Base-by-base conservation (phyloP, 805 yeast species). In the Tetrapisispora nanseiensis region DNA sequence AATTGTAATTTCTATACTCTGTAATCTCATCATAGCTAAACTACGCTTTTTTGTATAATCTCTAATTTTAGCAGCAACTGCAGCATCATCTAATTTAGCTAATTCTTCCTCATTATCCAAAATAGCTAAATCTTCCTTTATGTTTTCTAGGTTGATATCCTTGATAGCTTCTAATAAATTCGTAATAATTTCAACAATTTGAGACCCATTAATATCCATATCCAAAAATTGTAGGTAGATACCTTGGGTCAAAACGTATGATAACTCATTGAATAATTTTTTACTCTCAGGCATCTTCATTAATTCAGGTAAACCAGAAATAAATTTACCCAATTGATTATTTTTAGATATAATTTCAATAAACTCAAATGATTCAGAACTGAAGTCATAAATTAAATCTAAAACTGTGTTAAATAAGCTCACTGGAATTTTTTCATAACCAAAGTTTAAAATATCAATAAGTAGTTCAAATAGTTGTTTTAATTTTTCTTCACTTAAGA, bases 1-100 rank as follows among this genome's bases (percentile, higher is more conserved):
- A 19, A 89, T 62, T 0, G 82, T 69, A 1, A 81, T 70, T 51
- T 86, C 95, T 19, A 83, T 65, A 4, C 83, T 70, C 48, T 80
- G 80, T 38, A 82, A 61, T 39, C 74, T 71, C 34, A 71, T 62
- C 48, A 73, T 71, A 3, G 83, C 76, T 12, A 55, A 55, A 7
- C 62, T 54, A 42, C 73, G 69, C 34, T 64, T 67, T 22, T 66
- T 67, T 3, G 71, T 59, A 33, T 63, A 64, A 21, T 63, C 60
- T 35, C 61, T 65, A 10, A 65, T 49, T 43, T 55, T 59, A 21
- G 51, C 47, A 8, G 58, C 51, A 24, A 57, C 56, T 29, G 47
- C 44, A 18, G 44, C 38, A 34, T 50, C 49, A 16, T 45, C 38
- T 5, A 46, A 24, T 22, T 47, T 45, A 12, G 36, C 33, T 21